Conservation (phyloP, 1,284 basidiomycete genomes). For the Athelia sp. region DNA sequence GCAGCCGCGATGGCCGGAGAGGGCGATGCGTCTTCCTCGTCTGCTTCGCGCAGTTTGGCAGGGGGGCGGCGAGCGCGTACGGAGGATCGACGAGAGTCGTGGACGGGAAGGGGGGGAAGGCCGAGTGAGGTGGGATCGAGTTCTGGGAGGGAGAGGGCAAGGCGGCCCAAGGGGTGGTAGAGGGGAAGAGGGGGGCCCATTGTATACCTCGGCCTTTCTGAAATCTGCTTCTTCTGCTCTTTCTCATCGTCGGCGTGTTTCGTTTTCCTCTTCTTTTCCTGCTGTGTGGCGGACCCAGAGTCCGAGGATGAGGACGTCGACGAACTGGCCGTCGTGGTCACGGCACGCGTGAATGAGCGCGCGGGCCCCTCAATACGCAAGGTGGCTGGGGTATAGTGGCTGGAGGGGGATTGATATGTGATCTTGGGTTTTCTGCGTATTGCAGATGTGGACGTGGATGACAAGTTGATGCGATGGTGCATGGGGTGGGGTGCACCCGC, state of each 20-base stretch:
- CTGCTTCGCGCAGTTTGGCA: slow-evolving; percentile 43
- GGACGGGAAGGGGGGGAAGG: slow-evolving; percentile 34
- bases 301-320: slow-evolving; percentile 9
- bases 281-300: slow-evolving; percentile 6
- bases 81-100: slow-evolving; percentile 35
- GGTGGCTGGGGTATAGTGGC: slow-evolving; percentile 9
- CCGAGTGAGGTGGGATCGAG: slow-evolving; percentile 56
- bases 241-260: neutral
- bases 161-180: slow-evolving; percentile 61
- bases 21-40: slow-evolving; percentile 33
- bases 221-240: neutral
- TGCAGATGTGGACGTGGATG: neutral
- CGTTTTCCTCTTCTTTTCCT: slow-evolving; percentile 3
- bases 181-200: slow-evolving; percentile 53
- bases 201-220: slow-evolving; percentile 14
- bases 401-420: slow-evolving; percentile 48
- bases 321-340: slow-evolving; percentile 7
- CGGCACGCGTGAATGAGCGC: slow-evolving; percentile 3
- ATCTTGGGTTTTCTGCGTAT: slow-evolving; percentile 40
- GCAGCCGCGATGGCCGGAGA: slow-evolving; percentile 21
- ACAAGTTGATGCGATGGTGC: no score
- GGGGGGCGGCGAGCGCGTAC: slow-evolving; percentile 46
- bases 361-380: slow-evolving; percentile 10
- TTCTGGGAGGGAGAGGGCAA: slow-evolving; percentile 63
- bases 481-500: no score